Evolutionary conservation across 768 basidiomycete genomes (phyloP), one percentile per base, ranked within the genome.

Genomic region (Lanmaoa pseudosensibilis): DNA sequence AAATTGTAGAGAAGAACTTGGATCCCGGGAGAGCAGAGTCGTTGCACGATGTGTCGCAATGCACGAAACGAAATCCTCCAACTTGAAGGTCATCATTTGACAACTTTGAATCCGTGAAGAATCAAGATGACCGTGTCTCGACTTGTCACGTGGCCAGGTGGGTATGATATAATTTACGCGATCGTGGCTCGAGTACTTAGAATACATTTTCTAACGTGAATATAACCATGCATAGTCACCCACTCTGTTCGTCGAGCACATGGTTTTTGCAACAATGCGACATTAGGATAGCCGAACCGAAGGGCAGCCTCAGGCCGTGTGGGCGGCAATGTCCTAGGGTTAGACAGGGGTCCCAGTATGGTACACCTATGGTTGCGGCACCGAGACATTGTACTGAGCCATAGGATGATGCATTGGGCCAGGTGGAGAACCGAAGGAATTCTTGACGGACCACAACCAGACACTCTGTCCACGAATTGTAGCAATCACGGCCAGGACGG

Each of bases 401-500:
- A 66, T 66, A 5, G 63, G 56, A 25, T 57, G 56, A 27, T 61
- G 62, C 37, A 19, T 48, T 6, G 53, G 37, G 19, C 52, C 46
- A 34, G 52, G 34, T 33, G 30, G 33, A 38, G 66, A 38, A 52
- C 60, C 61, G 8, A 62, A 54, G 15, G 73, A 62, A 15, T 73
- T 67, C 33, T 61, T 69, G 46, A 78, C 77, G 11, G 71, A 64
- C 8, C 55, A 61, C 15, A 60, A 49, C 77, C 77, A 78, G 19
- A 73, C 54, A 10, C 41, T 27, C 46, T 68, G 54, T 9, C 77
- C 75, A 19, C 68, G 65, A 32, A 3, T 56, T 3, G 66, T 57
- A 11, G 73, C 69, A n/a, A 69, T 57, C 41, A 65, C 50, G 19
- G 65, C 60, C 52, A 72, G 53, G 19, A 68, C 49, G 10, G 61